Percentiles rank a stretch among this genome's conserved stretches.
Evolutionary conservation across 768 basidiomycete species (phyloP).

Genomic region (Coprinopsis sp.): DNA sequence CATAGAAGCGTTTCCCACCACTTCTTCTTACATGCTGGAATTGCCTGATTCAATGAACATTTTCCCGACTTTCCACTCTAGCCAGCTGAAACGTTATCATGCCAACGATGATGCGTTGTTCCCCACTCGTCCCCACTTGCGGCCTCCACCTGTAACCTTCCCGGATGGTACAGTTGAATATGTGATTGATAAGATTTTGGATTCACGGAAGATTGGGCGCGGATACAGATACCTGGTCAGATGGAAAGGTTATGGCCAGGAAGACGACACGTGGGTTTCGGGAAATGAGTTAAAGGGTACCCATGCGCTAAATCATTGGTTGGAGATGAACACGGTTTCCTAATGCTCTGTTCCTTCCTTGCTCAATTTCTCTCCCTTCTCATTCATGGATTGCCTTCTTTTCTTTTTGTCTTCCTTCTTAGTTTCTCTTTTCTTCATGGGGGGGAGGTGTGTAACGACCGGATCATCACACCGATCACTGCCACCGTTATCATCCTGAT

Average conservation of each 20-base stretch:
- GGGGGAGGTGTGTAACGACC: too few relatives aligned
- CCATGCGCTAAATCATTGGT: too few relatives aligned
- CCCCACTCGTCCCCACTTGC: not conserved
- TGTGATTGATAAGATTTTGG: constrained; percentile 25
- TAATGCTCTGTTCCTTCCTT: too few relatives aligned
- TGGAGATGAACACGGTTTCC: too few relatives aligned
- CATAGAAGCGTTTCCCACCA: constrained; percentile 7
- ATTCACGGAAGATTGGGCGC: constrained; percentile 17
- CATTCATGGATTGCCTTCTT: too few relatives aligned
- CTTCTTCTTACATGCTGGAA: constrained; percentile 25
- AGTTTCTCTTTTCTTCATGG: too few relatives aligned
- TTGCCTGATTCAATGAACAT: constrained; percentile 15
- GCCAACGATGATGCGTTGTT: not conserved
- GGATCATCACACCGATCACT: too few relatives aligned
- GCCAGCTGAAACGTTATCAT: constrained; percentile 9
- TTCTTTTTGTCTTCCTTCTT: too few relatives aligned
- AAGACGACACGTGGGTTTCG: constrained; percentile 29
- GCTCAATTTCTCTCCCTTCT: too few relatives aligned
- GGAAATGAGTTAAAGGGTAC: too few relatives aligned
- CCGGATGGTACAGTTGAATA: constrained; percentile 12
- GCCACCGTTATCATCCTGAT: too few relatives aligned
- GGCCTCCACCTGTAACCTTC: not conserved
- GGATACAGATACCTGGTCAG: constrained; percentile 27
- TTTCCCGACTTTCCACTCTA: constrained; percentile 31
- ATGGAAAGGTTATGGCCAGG: constrained; percentile 26